Base-by-base conservation (phyloP, 768 basidiomycete species). In the Megacollybia marginata region DNA sequence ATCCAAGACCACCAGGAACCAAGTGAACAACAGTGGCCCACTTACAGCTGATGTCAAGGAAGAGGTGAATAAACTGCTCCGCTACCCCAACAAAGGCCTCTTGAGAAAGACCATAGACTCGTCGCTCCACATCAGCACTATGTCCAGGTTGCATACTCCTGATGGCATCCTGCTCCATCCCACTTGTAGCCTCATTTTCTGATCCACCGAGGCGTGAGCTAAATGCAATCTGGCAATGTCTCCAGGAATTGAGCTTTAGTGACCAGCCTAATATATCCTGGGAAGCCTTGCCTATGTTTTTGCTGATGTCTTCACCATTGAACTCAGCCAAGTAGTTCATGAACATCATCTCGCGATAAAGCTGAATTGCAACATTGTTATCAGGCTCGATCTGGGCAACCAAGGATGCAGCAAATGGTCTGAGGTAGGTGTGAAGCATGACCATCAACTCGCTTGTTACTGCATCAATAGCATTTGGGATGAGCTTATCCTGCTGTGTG, bases 141-240 rank as follows among this genome's bases (percentile, higher is more conserved):
- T 69, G 66, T 0, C 63, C 62, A 18, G 53, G 53, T 51, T 67
- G 65, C 2, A 61, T 52, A 0, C 62, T 58, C 12, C 59, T 51
- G 0, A 63, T 33, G 0, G 57, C 51, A 1, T 60, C 56, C 2
- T 19, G 34, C 0, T 47, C 43, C 2, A 57, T 52, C 1, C 54
- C 50, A 11, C 52, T 33, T 2, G 53, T n/a, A 1, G 51, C 10
- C 0, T 51, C 54, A 1, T 48, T 31, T 5, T 49, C 33, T 15
- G 15, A 49, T 2, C 8, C 10, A 35, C 55, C 53, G 6, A 54
- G 53, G 44, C 57, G 59, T 0, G 57, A 50, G 5, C 55, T 53
- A 10, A 50, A 63, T 0, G 60, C 60, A 16, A 57, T 59, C 43
- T 53, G 55, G 47, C 63, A 58, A 18, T 66, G 65, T 0, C 59